Conservation (phyloP, 192 early-diverging fungal species). For the Dispira simplex region DNA sequence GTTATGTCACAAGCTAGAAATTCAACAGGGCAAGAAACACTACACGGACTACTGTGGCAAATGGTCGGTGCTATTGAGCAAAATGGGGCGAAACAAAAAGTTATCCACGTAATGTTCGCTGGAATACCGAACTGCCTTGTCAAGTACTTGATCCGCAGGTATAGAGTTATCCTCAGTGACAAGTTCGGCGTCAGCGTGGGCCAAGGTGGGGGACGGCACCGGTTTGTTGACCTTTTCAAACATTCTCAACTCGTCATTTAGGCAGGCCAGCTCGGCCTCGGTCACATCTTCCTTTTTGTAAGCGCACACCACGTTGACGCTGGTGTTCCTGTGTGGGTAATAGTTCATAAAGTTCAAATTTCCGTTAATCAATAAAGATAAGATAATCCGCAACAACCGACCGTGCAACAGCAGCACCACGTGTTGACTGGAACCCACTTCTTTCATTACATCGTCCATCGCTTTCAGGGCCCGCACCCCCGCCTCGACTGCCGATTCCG, state of each 20-base stretch:
- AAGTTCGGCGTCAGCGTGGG: too few species aligned
- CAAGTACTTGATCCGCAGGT: too few species aligned
- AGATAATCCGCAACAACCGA: slow-evolving; percentile 4
- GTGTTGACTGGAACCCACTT: background rate
- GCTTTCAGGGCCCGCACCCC: background rate
- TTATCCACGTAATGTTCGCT: too few species aligned
- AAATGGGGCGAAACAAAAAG: too few species aligned
- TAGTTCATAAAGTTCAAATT: background rate
- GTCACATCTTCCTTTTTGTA: background rate
- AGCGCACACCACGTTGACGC: background rate
- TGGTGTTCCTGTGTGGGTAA: slow-evolving; percentile 4
- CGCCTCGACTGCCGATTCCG: background rate
- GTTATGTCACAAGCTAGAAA: too few species aligned
- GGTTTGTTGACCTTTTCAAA: too few species aligned
- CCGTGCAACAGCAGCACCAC: background rate
- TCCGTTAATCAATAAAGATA: background rate
- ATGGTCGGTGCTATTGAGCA: too few species aligned
- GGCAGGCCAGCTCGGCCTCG: background rate
- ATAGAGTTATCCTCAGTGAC: too few species aligned
- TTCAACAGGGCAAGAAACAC: too few species aligned
- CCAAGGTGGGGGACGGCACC: too few species aligned
- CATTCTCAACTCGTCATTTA: background rate
- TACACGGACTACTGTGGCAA: too few species aligned
- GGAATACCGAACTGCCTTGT: too few species aligned
- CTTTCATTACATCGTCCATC: background rate